These are phyloP conservation scores for Bocquillonia castaneifolia DNA, from an alignment of 441 rosid genomes.

Conservation along the genomic window DNA sequence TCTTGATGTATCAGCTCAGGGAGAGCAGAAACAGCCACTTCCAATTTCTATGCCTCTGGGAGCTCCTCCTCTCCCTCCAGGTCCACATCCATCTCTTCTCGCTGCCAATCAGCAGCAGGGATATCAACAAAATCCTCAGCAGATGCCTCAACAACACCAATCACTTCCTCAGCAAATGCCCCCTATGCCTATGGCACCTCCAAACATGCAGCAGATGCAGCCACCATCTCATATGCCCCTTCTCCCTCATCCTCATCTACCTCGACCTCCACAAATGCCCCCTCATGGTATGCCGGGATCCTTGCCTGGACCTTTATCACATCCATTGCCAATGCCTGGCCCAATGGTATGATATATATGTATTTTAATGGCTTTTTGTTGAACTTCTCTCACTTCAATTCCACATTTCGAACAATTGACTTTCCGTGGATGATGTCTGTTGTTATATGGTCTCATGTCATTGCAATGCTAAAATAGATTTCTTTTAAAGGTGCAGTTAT, in stretches of 20 bases:
- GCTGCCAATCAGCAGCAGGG: constrained; percentile 70
- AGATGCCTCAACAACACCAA: constrained; percentile 60
- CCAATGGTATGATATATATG: constrained; percentile 54
- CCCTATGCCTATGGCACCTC: constrained; percentile 56
- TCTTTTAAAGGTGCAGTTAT: background rate
- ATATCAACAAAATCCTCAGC: constrained; percentile 73
- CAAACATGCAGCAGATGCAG: constrained; percentile 82
- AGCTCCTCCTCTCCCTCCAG: constrained; percentile 94
- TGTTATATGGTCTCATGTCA: constrained; percentile 3
- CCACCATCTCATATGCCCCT: constrained; percentile 75
- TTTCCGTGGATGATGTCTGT: background rate
- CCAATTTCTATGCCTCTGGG: constrained; percentile 62
- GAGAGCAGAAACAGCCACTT: constrained; percentile 72
- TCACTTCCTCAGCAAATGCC: constrained; percentile 67
- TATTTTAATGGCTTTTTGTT: background rate
- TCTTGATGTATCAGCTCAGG: constrained; percentile 69
- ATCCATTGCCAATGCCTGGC: constrained; percentile 60
- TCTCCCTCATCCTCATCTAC: constrained; percentile 74
- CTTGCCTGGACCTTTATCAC: constrained; percentile 44
- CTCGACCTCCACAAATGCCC: constrained; percentile 77
- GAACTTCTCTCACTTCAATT: background rate
- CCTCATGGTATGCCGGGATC: constrained; percentile 59
- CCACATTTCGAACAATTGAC: background rate
- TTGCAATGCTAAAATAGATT: background rate
- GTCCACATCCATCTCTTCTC: constrained; percentile 93